phyloP scores from a whole-genome alignment of 2,329 filamentous ascomycete genomes.

The Aspergillus novofumigatus region DNA sequence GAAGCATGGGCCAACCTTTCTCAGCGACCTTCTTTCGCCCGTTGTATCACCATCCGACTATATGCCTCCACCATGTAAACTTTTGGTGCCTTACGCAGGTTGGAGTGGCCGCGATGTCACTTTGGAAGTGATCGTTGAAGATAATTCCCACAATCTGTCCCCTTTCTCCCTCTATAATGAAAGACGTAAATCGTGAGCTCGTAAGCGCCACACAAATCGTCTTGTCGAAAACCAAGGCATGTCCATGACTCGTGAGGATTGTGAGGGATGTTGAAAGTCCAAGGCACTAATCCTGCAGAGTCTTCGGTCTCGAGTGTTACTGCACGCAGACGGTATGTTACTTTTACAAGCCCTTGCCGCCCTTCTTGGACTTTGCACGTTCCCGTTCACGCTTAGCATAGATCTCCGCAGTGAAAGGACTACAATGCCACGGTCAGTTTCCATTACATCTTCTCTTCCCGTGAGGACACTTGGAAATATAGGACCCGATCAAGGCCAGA shows the following conservation, averaged over 20 bases:
- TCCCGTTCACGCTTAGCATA: conserved; percentile 67
- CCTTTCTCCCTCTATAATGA: neutral
- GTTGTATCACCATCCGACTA: neutral
- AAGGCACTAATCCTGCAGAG: neutral
- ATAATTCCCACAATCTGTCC: neutral
- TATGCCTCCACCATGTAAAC: neutral
- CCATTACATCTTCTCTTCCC: neutral
- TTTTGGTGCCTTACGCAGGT: neutral
- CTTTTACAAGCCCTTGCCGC: conserved; percentile 35
- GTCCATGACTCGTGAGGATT: conserved; percentile 13
- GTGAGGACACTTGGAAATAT: neutral
- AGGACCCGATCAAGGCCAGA: neutral
- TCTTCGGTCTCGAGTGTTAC: neutral
- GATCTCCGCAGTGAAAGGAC: conserved; percentile 85
- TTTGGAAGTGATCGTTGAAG: neutral
- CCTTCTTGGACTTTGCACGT: conserved; percentile 34
- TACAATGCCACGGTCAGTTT: conserved; percentile 19
- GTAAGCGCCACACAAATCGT: neutral
- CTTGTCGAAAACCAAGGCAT: neutral
- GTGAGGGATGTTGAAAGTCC: conserved; percentile 30
- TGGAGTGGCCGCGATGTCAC: neutral
- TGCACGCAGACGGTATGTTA: neutral
- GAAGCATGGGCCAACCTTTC: neutral
- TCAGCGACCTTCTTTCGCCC: neutral
- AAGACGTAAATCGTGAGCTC: neutral